A percentile compares a stretch with the other conserved stretches of the same genome.
Conservation (phyloP, 495 filamentous ascomycete species). For the Margaritispora aquatica region DNA sequence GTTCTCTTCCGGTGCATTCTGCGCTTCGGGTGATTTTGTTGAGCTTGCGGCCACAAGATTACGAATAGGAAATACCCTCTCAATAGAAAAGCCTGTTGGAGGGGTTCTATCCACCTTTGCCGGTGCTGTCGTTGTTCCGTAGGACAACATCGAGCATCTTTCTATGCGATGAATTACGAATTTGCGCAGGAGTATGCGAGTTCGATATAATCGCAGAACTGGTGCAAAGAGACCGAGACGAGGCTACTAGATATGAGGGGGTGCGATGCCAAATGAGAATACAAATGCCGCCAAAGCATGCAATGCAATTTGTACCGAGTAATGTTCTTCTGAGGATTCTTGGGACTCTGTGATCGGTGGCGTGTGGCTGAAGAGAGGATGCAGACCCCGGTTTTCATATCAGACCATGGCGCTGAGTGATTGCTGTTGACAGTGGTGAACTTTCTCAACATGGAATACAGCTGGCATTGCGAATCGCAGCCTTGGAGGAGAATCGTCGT, state of each 20-base stretch:
- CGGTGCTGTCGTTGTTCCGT: not conserved
- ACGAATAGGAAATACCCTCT: constrained; percentile 2
- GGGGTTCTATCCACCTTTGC: not conserved
- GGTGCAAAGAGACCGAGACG: no score
- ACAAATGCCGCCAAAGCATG: no score
- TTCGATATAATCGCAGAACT: not conserved
- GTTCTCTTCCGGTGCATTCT: not conserved
- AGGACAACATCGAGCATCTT: not conserved
- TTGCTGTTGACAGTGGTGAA: not conserved
- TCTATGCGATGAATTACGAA: not conserved
- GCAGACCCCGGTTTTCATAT: not conserved
- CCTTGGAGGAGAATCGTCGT: not conserved
- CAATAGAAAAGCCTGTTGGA: not conserved
- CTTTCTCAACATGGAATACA: not conserved
- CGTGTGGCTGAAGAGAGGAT: not conserved
- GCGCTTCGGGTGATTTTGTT: no score
- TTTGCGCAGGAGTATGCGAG: not conserved
- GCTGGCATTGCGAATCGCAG: not conserved
- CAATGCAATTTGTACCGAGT: no score
- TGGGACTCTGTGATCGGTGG: not conserved
- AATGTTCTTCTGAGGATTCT: not conserved
- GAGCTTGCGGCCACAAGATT: not conserved
- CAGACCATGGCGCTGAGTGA: not conserved
- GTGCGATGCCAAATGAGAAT: no score
- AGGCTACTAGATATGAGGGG: not conserved